Percentiles rank a stretch among this genome's conserved stretches.
These are phyloP conservation scores for Agrocybe chaxingu DNA, from an alignment of 768 basidiomycete species.

Conservation along the genomic window DNA sequence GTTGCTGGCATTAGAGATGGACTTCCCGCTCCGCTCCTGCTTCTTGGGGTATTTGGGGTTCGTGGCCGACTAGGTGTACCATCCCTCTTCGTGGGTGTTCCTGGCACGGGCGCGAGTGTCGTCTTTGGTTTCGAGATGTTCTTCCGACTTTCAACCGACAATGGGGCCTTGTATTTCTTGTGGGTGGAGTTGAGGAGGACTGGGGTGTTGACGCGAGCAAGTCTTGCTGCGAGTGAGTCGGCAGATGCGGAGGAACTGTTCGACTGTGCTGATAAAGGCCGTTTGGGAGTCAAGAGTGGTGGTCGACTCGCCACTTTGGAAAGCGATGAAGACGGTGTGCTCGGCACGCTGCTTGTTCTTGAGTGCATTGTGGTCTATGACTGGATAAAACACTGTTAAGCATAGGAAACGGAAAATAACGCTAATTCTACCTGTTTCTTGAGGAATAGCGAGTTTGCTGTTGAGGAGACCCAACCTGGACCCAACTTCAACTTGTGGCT, in stretches of 20 bases:
- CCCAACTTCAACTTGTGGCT: too few relatives aligned
- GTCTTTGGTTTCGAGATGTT: conserved; percentile 27
- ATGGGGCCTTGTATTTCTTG: conserved; percentile 67
- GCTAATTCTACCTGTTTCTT: too few relatives aligned
- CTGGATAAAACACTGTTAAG: too few relatives aligned
- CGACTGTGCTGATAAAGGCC: conserved; percentile 33
- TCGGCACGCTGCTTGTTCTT: conserved; percentile 16
- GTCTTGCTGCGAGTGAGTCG: conserved; percentile 14
- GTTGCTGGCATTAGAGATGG: conserved; percentile 42
- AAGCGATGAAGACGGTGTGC: conserved; percentile 26
- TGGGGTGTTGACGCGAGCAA: conserved; percentile 18
- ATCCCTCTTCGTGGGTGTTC: conserved; percentile 48
- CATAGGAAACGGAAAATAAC: too few relatives aligned
- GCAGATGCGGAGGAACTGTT: conserved; percentile 18
- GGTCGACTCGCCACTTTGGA: conserved; percentile 31
- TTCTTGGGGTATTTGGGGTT: conserved; percentile 53
- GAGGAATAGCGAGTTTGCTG: too few relatives aligned
- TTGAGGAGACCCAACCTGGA: too few relatives aligned
- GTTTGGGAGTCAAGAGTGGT: conserved; percentile 54
- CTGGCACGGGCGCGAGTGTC: conserved; percentile 44
- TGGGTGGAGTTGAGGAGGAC: conserved; percentile 25
- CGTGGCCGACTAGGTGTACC: conserved; percentile 37
- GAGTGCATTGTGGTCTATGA: too few relatives aligned
- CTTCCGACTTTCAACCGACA: conserved; percentile 43
- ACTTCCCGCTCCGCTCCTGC: conserved; percentile 43